Base-by-base conservation (phyloP, 2,329 filamentous ascomycete genomes). In the Fusarium sp. region DNA sequence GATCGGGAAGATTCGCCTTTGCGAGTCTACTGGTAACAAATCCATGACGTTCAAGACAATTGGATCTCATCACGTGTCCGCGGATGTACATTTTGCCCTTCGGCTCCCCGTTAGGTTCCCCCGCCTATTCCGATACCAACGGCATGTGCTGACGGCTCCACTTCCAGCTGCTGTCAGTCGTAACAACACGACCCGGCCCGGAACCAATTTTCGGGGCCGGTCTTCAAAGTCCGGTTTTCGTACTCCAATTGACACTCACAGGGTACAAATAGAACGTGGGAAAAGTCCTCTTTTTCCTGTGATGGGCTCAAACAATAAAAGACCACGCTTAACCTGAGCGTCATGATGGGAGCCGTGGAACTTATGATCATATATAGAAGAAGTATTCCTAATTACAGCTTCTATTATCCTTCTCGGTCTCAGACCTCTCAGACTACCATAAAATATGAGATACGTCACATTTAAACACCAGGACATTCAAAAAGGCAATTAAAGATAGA, bases 1-100 rank as follows among this genome's bases (percentile, higher is more conserved):
- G 55, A 63, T 73, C 72, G 72, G 72, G 63, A 76, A 41, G 63
- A 62, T 52, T 68, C 69, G 72, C 72, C 64, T 45, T 42, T 14
- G 23, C 37, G 38, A 60, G 37, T 48, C 41, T 27, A n/a, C n/a
- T n/a, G n/a, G n/a, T n/a, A 69, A 19, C 12, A 51, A 64, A 60
- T 75, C 72, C 63, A 76, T 76, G 74, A 75, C 74, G 74, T 64
- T 49, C 45, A 67, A 51, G 59, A 59, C 33, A 33, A 49, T 46
- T 42, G 15, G 39, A 42, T 31, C 33, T 66, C 60, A 68, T 77
- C 75, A 77, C 75, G 75, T 77, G 75, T 63, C 61, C 63, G 60
- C 72, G 69, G 73, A 74, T 74, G 51, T 65, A 27, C 56, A 25
- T 74, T 73, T 71, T 73, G 60, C 74, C 73, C 33, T 71, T 70